Base-by-base conservation (phyloP, 23 red algal genomes). In the Porphyridium purpureum region DNA sequence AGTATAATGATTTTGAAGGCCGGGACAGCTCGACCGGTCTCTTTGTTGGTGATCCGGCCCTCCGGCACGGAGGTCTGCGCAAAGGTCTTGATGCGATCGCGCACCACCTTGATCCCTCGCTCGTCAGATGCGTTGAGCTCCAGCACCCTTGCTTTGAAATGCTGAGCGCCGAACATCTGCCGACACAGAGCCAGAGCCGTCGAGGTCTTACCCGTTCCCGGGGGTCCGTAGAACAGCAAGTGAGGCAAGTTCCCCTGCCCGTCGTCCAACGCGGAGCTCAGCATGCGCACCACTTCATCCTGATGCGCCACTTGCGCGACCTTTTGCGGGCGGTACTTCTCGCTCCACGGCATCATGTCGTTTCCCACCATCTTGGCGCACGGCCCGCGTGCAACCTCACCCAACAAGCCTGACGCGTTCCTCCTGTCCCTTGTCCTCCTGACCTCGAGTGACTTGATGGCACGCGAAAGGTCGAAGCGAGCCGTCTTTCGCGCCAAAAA, bases 71-170 rank as follows among this genome's bases (percentile, higher is more conserved):
- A 21, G 0, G 54, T 33, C 52, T 70, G 54, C 5, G 88, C 88
- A 34, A 94, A 94, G 0, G 55, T 64, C 23, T 94, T 94, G 78
- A 94, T 94, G 48, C 78, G 76, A 7, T 94, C 88, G 0, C 88
- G 70, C 22, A 94, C 88, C 1, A 94, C 71, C 28, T 57, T 53
- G 54, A 94, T 94, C 9, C 88, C 88, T 30, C 88, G 88, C 44
- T 94, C 88, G 32, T 94, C 88, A 11, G 76, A 83, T 2, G 88
- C 88, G 57, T 94, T 94, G 6, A 94, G 60, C 47, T 94, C 88
- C 31, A 94, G 73, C 3, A 94, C 71, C 27, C 88, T 42, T 1
- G 55, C 46, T 9, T 29, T 50, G 29, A 54, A 80, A 9, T 44
- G 14, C 32, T 69, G 30, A 14, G n/a, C 20, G 15, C 69, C 67